Percentiles rank a stretch among this genome's conserved stretches.
phyloP scores from a whole-genome alignment of 805 yeast genomes.

The Saccharomycopsis fibuligera region DNA sequence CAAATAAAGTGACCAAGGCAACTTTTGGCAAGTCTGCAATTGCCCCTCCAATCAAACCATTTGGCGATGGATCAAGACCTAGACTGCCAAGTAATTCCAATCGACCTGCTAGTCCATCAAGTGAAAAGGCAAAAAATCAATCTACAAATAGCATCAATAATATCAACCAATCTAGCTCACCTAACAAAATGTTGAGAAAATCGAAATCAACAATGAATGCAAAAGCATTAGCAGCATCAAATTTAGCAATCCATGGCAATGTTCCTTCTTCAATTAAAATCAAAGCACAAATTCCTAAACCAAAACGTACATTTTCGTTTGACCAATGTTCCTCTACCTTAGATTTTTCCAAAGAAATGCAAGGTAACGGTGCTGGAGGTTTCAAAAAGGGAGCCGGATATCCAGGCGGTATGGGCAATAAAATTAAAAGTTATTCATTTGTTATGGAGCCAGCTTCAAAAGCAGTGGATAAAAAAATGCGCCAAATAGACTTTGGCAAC shows the following conservation, averaged over 20 bases:
- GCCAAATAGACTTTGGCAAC: too few species aligned
- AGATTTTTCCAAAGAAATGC: constrained; percentile 15
- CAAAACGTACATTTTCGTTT: constrained; percentile 19
- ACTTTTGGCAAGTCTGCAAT: constrained; percentile 7
- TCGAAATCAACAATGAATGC: constrained; percentile 15
- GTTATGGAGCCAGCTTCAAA: constrained; percentile 13
- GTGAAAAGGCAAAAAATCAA: background rate
- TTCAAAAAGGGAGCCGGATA: background rate
- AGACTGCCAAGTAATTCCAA: constrained; percentile 7
- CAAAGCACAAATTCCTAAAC: constrained; percentile 12
- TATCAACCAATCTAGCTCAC: background rate
- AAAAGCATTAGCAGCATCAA: background rate
- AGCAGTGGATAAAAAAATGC: constrained; percentile 2
- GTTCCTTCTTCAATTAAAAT: constrained; percentile 4
- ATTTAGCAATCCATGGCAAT: background rate
- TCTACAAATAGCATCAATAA: background rate
- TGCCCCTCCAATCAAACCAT: constrained; percentile 12
- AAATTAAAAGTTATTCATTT: constrained; percentile 10
- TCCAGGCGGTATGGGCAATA: background rate
- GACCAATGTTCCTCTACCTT: constrained; percentile 21
- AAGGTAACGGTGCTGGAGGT: background rate
- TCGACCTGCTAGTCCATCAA: constrained; percentile 5
- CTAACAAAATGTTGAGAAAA: constrained; percentile 6
- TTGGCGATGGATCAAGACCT: constrained; percentile 11
- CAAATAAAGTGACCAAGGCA: constrained; percentile 12